These are phyloP conservation scores for Diaporthe longicolla DNA, from an alignment of 2,329 filamentous ascomycete species.

Conservation along the genomic window DNA sequence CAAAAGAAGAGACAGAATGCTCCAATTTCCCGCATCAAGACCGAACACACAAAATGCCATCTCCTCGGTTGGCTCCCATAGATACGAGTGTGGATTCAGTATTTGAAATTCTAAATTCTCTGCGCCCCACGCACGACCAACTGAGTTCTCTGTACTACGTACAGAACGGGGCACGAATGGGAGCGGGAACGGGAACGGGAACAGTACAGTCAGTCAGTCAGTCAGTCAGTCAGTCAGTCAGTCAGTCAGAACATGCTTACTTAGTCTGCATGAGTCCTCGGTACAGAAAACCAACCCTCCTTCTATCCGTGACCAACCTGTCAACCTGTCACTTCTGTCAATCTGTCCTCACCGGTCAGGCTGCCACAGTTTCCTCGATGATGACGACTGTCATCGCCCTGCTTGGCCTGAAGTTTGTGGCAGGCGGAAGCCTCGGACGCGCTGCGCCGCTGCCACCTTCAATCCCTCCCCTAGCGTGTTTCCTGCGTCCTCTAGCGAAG, in stretches of 20 bases:
- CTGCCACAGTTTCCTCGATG: constrained; percentile 29
- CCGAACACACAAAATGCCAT: not conserved
- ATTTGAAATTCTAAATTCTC: constrained; percentile 34
- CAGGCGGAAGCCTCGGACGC: constrained; percentile 37
- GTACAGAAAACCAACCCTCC: not conserved
- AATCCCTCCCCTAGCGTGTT: constrained; percentile 3
- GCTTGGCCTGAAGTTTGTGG: constrained; percentile 16
- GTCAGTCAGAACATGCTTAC: not conserved
- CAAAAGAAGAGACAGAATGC: not conserved
- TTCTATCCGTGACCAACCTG: constrained; percentile 4
- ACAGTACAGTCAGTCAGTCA: not conserved
- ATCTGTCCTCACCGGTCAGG: not conserved
- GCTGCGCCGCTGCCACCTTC: constrained; percentile 16
- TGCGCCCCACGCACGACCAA: constrained; percentile 29
- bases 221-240: not conserved
- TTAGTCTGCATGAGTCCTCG: too few species aligned
- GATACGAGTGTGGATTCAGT: constrained; percentile 20
- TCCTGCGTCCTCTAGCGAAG: constrained; percentile 35
- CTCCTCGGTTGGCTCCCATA: constrained; percentile 3
- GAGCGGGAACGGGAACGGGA: too few species aligned
- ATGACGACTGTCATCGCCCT: constrained; percentile 11
- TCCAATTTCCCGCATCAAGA: constrained; percentile 12
- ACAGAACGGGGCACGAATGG: not conserved
- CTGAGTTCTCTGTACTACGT: not conserved
- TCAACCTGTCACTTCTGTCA: constrained; percentile 14